A percentile compares a stretch with the other conserved stretches of the same genome.
These are phyloP conservation scores for Phialophora chinensis DNA, from an alignment of 2,329 filamentous ascomycete species.

Conservation along the genomic window DNA sequence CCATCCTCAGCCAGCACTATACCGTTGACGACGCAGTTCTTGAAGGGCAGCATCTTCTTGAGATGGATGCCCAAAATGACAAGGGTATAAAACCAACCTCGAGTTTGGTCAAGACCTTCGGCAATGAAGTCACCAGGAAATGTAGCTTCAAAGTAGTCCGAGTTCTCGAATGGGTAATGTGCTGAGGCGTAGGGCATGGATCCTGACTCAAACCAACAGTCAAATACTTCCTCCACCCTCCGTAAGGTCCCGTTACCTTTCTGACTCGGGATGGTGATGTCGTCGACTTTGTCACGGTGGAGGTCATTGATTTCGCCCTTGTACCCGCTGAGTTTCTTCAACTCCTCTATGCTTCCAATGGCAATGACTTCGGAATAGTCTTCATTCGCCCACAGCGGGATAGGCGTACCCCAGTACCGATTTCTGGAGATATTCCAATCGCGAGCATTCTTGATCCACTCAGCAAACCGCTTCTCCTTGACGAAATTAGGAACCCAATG, in stretches of 20 bases:
- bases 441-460: slow-evolving; percentile 82
- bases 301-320: slow-evolving; percentile 78
- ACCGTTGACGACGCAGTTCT: slow-evolving; percentile 88
- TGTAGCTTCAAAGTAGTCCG: slow-evolving; percentile 72
- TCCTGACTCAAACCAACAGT: slow-evolving; percentile 92
- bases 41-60: slow-evolving; percentile 79
- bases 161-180: slow-evolving; percentile 86
- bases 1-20: slow-evolving; percentile 87
- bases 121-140: slow-evolving; percentile 91
- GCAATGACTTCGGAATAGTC: slow-evolving; percentile 82
- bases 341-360: slow-evolving; percentile 77
- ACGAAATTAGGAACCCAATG: slow-evolving; percentile 86
- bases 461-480: slow-evolving; percentile 83
- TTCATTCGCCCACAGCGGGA: slow-evolving; percentile 84
- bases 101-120: slow-evolving; percentile 84
- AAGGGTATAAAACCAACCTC: slow-evolving; percentile 91
- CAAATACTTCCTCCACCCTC: slow-evolving; percentile 82
- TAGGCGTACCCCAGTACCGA: slow-evolving; percentile 87
- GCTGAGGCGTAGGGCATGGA: slow-evolving; percentile 87
- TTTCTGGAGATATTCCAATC: slow-evolving; percentile 93
- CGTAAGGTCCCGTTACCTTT: slow-evolving; percentile 77
- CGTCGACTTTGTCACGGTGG: slow-evolving; percentile 84
- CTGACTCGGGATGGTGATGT: slow-evolving; percentile 86
- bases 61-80: slow-evolving; percentile 82
- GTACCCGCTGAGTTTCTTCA: slow-evolving; percentile 79